Evolutionary conservation across 805 yeast species (phyloP), one percentile per base, ranked within the genome.

Genomic region (Wickerhamomyces chambardii): DNA sequence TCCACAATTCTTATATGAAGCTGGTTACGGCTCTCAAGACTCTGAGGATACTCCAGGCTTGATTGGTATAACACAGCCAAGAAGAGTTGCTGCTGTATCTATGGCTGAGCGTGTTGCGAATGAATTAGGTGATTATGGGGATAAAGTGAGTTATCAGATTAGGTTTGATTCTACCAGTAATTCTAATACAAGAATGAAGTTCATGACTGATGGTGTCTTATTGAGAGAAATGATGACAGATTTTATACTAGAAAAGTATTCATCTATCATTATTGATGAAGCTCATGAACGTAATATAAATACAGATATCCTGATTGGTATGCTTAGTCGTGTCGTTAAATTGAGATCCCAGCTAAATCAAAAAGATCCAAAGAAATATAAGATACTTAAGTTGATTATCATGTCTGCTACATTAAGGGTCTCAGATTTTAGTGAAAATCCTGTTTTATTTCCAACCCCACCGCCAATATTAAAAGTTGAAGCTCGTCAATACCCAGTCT

Each of bases 401-500:
- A 92, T 92, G 99, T 89, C 97, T 30, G 99, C 99, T 15, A 92
- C 99, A 0, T 68, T 92, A 39, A 69, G 97, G 48, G 97, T 92
- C 1, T 62, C 90, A 14, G 99, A 92, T 56, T 92, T 92, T 52
- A 76, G 95, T 35, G 95, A 87, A 48, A 92, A 92, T 55, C 53
- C 58, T 14, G 59, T 68, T 2, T 62, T 94, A 24, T 92, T 94
- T 50, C 57, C 66, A 15, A 47, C 51, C 0, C 78, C 84, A 0
- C 98, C 98, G 1, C 98, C 98, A 2, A 74, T 94, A 26, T 60
- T 94, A 27, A 81, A 81, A 45, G 87, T 92, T 12, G 90, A 84
- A 35, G 95, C 97, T 1, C 75, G 99, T 56, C 97, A 90, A 53
- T 87, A 72, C 50, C 96, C 98, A 0, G 97, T 92, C 0, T 75